Evolutionary conservation across 2,329 filamentous ascomycete genomes (phyloP), one percentile per base, ranked within the genome.

Genomic region (Coniochaeta sp.): DNA sequence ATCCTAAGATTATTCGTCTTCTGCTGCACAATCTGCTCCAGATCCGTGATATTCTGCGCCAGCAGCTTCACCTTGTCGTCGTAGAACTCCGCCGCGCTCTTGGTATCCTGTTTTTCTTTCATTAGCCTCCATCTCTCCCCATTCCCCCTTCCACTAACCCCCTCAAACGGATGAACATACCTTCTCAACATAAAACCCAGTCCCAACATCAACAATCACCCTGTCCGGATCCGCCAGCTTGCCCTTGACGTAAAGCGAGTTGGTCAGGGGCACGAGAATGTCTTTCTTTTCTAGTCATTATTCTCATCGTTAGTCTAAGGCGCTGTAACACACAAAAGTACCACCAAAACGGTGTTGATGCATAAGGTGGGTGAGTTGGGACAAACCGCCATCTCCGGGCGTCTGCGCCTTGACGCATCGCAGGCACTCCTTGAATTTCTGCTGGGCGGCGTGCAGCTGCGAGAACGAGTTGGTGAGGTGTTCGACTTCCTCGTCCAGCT

Each of bases 151-250:
- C n/a, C n/a, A n/a, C n/a, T n/a, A n/a, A n/a, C n/a, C n/a, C n/a
- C n/a, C n/a, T n/a, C n/a, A n/a, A 14, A 20, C 4, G 35, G 3
- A 12, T 3, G 4, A 22, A 51, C 63, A 52, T 58, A 87, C 86
- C 82, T 99, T 99, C 71, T 97, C 91, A 50, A 97, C 85, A 64
- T 91, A 91, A 67, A 95, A 97, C 0, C 92, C 92, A 1, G 92
- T 97, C 18, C 92, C 92, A 18, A 96, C 83, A 67, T 97, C 92
- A 35, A 97, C 90, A 53, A 97, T 77, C 6, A 96, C 90, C 55
- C 83, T 85, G 52, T 89, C 81, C 1, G 85, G 78, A 67, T 86
- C 82, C 45, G 87, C 79, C 35, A 97, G 76, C 33, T 80, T 85
- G 28, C 92, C 95, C 24, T 87, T 87, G 14, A 99, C 92, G 70